These are phyloP conservation scores for Rubia peregrina DNA, from an alignment of 305 asterid species.

Conservation along the genomic window DNA sequence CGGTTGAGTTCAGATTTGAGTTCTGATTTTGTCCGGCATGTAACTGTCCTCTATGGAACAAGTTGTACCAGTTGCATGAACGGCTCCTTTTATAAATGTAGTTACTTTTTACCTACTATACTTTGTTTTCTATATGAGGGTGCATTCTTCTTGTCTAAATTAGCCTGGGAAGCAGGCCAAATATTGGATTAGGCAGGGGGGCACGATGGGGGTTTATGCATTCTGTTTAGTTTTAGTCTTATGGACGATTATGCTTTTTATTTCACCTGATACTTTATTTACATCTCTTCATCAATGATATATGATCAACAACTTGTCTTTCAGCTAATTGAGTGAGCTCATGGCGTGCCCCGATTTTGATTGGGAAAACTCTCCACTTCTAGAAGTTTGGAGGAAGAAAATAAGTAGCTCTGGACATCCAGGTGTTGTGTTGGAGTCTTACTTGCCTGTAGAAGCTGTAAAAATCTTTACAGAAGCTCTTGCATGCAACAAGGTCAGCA, in stretches of 20 bases:
- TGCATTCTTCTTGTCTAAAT: background rate
- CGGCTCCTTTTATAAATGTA: background rate
- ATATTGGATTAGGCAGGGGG: background rate
- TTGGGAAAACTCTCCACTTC: conserved; percentile 74
- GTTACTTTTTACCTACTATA: background rate
- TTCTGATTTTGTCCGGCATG: background rate
- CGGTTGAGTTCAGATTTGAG: background rate
- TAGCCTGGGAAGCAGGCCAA: background rate
- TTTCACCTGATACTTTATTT: background rate
- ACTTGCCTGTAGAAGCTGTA: conserved; percentile 53
- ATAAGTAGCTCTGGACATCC: conserved; percentile 44
- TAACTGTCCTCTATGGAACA: background rate
- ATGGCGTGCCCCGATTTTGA: conserved; percentile 68
- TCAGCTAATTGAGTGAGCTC: conserved; percentile 90
- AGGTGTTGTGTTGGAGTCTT: conserved; percentile 50
- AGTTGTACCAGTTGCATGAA: background rate
- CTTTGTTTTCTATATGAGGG: background rate
- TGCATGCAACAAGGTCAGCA: conserved; percentile 60
- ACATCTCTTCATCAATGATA: background rate
- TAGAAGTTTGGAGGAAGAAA: conserved; percentile 80
- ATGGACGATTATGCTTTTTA: background rate
- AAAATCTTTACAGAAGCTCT: conserved; percentile 64
- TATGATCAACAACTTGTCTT: conserved; percentile 4
- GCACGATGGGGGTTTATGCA: background rate
- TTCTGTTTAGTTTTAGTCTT: background rate